A percentile compares a stretch with the other conserved stretches of the same genome.
phyloP scores from a whole-genome alignment of 106 monocot genomes.

The Triglochin maritima region DNA sequence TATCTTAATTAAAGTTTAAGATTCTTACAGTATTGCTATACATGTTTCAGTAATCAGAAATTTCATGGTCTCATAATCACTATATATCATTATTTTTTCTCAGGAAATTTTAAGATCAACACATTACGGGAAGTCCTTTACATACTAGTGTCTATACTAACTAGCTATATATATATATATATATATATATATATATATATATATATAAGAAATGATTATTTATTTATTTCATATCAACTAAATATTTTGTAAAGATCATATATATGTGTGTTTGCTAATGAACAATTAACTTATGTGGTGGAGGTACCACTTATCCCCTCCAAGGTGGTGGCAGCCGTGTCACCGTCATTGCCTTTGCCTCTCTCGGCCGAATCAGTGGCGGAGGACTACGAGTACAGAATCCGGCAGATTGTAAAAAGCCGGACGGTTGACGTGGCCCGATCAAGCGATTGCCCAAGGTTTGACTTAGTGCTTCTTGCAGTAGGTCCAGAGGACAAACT shows the following conservation, averaged over 20 bases:
- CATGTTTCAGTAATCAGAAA: too few relatives aligned
- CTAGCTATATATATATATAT: too few relatives aligned
- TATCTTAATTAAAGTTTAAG: too few relatives aligned
- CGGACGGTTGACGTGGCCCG: constrained; percentile 8
- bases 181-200: too few relatives aligned
- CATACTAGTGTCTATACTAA: too few relatives aligned
- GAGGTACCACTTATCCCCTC: constrained; percentile 7
- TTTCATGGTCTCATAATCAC: too few relatives aligned
- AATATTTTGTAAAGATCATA: neutral
- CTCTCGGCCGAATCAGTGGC: neutral
- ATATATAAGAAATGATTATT: neutral
- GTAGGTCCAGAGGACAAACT: constrained; percentile 5
- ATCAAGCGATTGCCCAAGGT: constrained; percentile 10
- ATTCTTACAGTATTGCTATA: too few relatives aligned
- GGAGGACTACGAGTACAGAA: constrained; percentile 11
- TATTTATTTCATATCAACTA: neutral
- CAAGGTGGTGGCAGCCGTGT: constrained; percentile 3
- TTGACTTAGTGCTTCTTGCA: constrained; percentile 6
- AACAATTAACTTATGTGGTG: neutral
- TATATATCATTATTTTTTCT: too few relatives aligned
- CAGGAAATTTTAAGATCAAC: too few relatives aligned
- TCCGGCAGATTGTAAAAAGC: constrained; percentile 12
- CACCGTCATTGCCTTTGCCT: neutral
- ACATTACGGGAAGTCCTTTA: too few relatives aligned
- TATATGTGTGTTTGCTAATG: neutral